Percentiles rank a stretch among this genome's conserved stretches.
Conservation (phyloP, 768 basidiomycete species). For the Hericium erinaceus region DNA sequence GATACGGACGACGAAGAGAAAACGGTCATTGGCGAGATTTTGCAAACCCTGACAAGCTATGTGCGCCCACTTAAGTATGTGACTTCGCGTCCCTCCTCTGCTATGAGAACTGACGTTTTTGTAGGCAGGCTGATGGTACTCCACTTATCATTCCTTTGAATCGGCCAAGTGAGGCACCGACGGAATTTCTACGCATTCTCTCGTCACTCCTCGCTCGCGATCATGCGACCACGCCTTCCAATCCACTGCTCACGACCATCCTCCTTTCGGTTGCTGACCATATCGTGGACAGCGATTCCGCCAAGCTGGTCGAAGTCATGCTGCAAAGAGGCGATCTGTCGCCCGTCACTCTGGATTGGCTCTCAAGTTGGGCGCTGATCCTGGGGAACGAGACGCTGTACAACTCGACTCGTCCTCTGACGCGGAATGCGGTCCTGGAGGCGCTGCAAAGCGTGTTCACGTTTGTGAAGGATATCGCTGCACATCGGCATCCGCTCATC, state of each 20-base stretch:
- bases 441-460: constrained; percentile 52
- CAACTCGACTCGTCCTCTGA: constrained; percentile 32
- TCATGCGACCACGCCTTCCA: constrained; percentile 40
- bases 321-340: constrained; percentile 57
- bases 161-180: constrained; percentile 46
- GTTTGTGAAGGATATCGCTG: constrained; percentile 58
- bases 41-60: constrained; percentile 50
- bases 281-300: constrained; percentile 59
- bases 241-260: constrained; percentile 52
- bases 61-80: constrained; percentile 51
- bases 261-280: constrained; percentile 61
- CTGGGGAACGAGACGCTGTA: constrained; percentile 34
- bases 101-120: neutral
- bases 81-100: neutral
- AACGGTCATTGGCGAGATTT: constrained; percentile 49
- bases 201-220: constrained; percentile 57
- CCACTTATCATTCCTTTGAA: constrained; percentile 42
- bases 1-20: constrained; percentile 72
- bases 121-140: constrained; percentile 37
- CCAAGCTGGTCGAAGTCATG: constrained; percentile 53
- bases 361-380: constrained; percentile 54
- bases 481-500: constrained; percentile 45
- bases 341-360: constrained; percentile 65
- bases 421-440: constrained; percentile 48
- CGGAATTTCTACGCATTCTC: constrained; percentile 51